phyloP scores from a whole-genome alignment of 768 basidiomycete species.

The Rhodotorula kratochvilovae region DNA sequence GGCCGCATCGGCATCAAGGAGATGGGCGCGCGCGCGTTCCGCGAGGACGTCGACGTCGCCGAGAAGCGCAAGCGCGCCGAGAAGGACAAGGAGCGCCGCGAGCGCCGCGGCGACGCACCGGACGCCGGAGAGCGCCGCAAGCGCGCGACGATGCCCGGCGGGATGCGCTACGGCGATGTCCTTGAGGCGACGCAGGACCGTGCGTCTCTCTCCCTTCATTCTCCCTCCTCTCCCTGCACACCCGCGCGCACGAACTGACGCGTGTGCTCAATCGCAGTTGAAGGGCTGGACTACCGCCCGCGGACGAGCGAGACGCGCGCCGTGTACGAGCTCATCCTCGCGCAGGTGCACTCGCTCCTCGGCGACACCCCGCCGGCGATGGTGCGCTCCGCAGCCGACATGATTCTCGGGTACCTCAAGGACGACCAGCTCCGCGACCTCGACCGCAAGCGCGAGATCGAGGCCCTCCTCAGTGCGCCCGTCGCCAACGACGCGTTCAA shows the following conservation, averaged over 20 bases:
- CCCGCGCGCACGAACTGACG: neutral
- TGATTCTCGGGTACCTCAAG: constrained; percentile 80
- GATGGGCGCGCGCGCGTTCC: constrained; percentile 5
- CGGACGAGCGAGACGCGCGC: constrained; percentile 90
- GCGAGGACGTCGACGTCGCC: constrained; percentile 71
- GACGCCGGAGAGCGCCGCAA: constrained; percentile 4
- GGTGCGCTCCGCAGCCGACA: constrained; percentile 91
- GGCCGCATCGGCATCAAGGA: constrained; percentile 61
- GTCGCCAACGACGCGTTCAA: constrained; percentile 71
- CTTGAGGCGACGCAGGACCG: constrained; percentile 82
- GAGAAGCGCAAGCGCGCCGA: constrained; percentile 86
- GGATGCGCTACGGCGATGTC: constrained; percentile 72
- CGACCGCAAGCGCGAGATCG: constrained; percentile 92
- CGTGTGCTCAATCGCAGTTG: constrained; percentile 52
- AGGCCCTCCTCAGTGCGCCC: constrained; percentile 65
- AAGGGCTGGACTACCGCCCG: constrained; percentile 87
- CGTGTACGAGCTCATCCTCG: constrained; percentile 85
- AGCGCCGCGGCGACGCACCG: constrained; percentile 9
- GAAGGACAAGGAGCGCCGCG: constrained; percentile 20
- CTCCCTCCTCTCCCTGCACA: neutral
- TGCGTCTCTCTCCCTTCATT: neutral
- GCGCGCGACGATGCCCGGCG: constrained; percentile 50
- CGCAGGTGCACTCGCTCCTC: constrained; percentile 68
- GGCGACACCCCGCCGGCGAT: constrained; percentile 96
- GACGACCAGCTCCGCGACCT: constrained; percentile 80